A percentile compares a stretch with the other conserved stretches of the same genome.
These are phyloP conservation scores for Maudiozyma bulderi DNA, from an alignment of 805 yeast genomes.

Conservation along the genomic window DNA sequence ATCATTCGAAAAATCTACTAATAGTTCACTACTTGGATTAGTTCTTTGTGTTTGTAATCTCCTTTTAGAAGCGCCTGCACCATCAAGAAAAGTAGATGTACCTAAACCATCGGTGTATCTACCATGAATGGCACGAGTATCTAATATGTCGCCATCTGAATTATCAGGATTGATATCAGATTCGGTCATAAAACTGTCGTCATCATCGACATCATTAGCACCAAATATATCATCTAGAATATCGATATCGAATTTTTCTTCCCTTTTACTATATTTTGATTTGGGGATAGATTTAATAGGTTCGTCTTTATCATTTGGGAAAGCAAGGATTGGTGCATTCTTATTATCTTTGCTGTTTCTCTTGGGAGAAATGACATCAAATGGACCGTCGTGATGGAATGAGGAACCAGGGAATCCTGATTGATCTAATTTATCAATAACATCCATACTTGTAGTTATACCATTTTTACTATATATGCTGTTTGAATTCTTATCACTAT, in stretches of 20 bases:
- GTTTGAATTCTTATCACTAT: too few species aligned
- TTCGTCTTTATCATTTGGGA: constrained; percentile 91
- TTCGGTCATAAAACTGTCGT: constrained; percentile 33
- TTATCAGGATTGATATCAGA: constrained; percentile 19
- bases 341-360: constrained; percentile 58
- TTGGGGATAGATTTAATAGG: constrained; percentile 43
- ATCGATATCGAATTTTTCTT: constrained; percentile 6
- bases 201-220: constrained; percentile 34
- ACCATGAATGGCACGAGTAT: constrained; percentile 70
- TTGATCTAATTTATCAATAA: constrained; percentile 89
- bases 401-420: constrained; percentile 89
- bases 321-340: constrained; percentile 91
- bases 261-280: constrained; percentile 55
- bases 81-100: constrained; percentile 83
- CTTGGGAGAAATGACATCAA: constrained; percentile 95
- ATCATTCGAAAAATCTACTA: not conserved
- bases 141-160: not conserved
- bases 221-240: constrained; percentile 1
- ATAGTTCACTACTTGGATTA: not conserved
- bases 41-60: not conserved
- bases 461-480: not conserved
- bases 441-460: constrained; percentile 43
- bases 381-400: constrained; percentile 99
- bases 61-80: constrained; percentile 68
- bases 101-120: constrained; percentile 81